Conservation (phyloP, 345 rosid species). For the Acer yangbiense region DNA sequence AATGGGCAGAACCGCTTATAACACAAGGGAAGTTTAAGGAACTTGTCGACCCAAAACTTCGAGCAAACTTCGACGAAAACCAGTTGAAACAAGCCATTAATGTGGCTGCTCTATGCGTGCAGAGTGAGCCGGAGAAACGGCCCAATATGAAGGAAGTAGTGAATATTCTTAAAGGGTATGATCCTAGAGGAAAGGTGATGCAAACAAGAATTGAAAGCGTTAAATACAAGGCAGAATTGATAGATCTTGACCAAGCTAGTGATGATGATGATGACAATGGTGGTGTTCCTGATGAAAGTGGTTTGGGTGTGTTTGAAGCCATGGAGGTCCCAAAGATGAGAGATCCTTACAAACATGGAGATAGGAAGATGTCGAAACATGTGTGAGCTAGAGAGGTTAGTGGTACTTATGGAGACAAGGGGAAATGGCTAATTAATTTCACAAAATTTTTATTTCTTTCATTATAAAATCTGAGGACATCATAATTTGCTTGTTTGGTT, state of each 20-base stretch:
- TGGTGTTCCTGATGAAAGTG: slow-evolving; percentile 33
- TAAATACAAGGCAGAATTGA: slow-evolving; percentile 52
- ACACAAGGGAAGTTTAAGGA: slow-evolving; percentile 55
- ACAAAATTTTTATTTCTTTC: neutral
- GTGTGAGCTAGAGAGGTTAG: neutral
- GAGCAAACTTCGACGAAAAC: slow-evolving; percentile 64
- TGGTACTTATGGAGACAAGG: too few relatives aligned
- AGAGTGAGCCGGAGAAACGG: slow-evolving; percentile 62
- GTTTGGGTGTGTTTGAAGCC: slow-evolving; percentile 55
- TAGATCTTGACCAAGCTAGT: slow-evolving; percentile 48
- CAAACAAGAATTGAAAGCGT: slow-evolving; percentile 46
- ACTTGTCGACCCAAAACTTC: slow-evolving; percentile 66
- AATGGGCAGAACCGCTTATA: slow-evolving; percentile 79
- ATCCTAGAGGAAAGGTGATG: slow-evolving; percentile 36
- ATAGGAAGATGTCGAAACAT: slow-evolving; percentile 19
- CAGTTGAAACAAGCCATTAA: slow-evolving; percentile 58
- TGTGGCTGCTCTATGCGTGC: slow-evolving; percentile 72
- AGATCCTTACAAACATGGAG: slow-evolving; percentile 38
- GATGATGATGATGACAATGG: slow-evolving; percentile 28
- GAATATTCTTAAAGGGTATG: slow-evolving; percentile 58
- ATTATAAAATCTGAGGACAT: neutral
- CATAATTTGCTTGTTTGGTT: neutral
- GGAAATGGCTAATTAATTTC: neutral
- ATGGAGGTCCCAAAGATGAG: slow-evolving; percentile 46
- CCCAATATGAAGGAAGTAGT: slow-evolving; percentile 84